Percentiles rank a stretch among this genome's conserved stretches.
phyloP scores from a whole-genome alignment of 495 filamentous ascomycete species.

The Hypoxylon lienhwacheense region DNA sequence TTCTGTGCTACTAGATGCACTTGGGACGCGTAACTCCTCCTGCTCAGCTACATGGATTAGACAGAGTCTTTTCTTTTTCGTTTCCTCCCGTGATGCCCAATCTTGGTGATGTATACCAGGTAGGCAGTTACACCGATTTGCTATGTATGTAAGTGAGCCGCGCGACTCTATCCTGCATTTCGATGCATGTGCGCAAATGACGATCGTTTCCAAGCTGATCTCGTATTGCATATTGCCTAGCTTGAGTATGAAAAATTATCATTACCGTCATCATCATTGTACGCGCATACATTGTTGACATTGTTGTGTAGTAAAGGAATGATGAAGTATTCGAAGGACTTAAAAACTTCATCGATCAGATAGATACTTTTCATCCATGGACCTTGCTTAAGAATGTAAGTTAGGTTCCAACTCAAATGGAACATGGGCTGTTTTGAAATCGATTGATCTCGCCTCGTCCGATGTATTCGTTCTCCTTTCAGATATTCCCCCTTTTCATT shows the following conservation, averaged over 20 bases:
- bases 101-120: too few species aligned
- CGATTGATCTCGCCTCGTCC: conserved; percentile 23
- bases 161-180: conserved; percentile 21
- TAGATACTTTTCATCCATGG: background rate
- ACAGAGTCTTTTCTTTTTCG: conserved; percentile 21
- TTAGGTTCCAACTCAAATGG: conserved; percentile 17
- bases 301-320: background rate
- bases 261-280: too few species aligned
- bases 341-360: background rate
- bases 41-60: conserved; percentile 11
- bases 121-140: conserved; percentile 8
- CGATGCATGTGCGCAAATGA: conserved; percentile 8
- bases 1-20: too few species aligned
- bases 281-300: too few species aligned
- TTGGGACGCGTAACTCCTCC: conserved; percentile 22
- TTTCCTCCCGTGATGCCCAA: conserved; percentile 31
- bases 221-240: conserved; percentile 13
- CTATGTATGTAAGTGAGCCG: conserved; percentile 22
- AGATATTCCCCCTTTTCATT: background rate
- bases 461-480: conserved; percentile 13
- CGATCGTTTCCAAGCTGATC: conserved; percentile 27
- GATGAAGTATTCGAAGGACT: background rate
- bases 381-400: background rate
- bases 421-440: conserved; percentile 31
- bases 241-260: too few species aligned